These are phyloP conservation scores for Rachicladosporium sp. DNA, from an alignment of 2,329 filamentous ascomycete genomes.

Conservation along the genomic window DNA sequence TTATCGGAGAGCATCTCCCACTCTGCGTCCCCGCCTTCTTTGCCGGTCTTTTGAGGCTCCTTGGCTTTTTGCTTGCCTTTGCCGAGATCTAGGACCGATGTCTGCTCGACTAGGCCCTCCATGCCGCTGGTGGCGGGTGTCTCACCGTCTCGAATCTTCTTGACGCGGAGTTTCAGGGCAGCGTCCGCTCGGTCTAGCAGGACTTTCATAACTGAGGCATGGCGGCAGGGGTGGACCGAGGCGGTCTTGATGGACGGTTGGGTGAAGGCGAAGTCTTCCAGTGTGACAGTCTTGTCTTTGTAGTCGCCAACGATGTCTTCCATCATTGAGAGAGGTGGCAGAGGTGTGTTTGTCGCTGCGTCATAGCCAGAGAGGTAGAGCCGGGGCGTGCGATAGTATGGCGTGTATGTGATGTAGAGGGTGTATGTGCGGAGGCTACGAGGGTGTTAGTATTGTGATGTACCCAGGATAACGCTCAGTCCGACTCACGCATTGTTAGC, in stretches of 20 bases:
- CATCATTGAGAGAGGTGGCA: slow-evolving; percentile 80
- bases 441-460: slow-evolving; percentile 22
- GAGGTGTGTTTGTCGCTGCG: slow-evolving; percentile 45
- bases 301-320: slow-evolving; percentile 94
- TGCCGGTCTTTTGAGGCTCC: slow-evolving; percentile 13
- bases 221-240: slow-evolving; percentile 91
- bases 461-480: too few species aligned
- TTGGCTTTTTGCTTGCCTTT: slow-evolving; percentile 34
- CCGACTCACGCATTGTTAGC: too few species aligned
- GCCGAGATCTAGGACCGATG: slow-evolving; percentile 43
- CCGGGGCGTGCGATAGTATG: slow-evolving; percentile 90
- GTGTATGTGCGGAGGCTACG: slow-evolving; percentile 71
- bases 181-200: slow-evolving; percentile 90
- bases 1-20: slow-evolving; percentile 49
- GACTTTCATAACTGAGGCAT: slow-evolving; percentile 95
- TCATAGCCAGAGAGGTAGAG: slow-evolving; percentile 93
- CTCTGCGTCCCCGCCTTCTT: slow-evolving; percentile 40
- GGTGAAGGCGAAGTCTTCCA: slow-evolving; percentile 95
- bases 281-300: slow-evolving; percentile 95
- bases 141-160: slow-evolving; percentile 55
- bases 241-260: slow-evolving; percentile 89
- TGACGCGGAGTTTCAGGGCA: slow-evolving; percentile 73
- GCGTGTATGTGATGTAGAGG: slow-evolving; percentile 95
- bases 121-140: slow-evolving; percentile 49
- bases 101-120: slow-evolving; percentile 73